Evolutionary conservation across 208 protist genomes (phyloP).

Genomic region (Leishmania mexicana): DNA sequence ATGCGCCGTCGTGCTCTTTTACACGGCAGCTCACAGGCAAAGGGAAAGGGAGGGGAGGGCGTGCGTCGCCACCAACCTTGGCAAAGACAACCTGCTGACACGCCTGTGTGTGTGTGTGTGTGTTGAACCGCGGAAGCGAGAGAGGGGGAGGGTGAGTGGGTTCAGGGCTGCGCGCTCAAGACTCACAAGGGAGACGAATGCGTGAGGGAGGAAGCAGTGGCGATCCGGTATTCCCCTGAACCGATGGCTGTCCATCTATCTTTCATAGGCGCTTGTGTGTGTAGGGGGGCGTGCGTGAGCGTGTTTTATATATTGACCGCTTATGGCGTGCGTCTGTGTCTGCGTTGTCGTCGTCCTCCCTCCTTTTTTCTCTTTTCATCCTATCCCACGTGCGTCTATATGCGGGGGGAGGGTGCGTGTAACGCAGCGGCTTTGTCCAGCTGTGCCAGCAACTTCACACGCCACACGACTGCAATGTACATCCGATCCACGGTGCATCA

Average conservation of each 20-base stretch:
- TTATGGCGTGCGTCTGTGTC: neutral
- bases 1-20: neutral
- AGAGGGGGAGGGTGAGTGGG: neutral
- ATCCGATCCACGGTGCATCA: neutral
- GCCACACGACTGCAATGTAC: neutral
- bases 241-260: neutral
- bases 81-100: neutral
- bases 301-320: neutral
- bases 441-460: neutral
- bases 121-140: neutral
- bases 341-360: conserved; percentile 15
- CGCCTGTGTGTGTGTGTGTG: neutral
- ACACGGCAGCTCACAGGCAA: neutral
- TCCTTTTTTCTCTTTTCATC: conserved; percentile 17
- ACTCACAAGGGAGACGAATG: neutral
- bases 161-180: neutral
- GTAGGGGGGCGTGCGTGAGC: neutral
- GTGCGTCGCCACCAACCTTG: neutral
- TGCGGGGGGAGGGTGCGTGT: neutral
- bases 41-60: neutral
- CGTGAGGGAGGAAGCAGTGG: neutral
- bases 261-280: neutral
- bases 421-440: neutral
- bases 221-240: neutral
- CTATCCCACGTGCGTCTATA: neutral